Percentiles rank a stretch among this genome's conserved stretches.
Conservation (phyloP, 2,329 filamentous ascomycete species). For the Colletotrichum tanaceti region DNA sequence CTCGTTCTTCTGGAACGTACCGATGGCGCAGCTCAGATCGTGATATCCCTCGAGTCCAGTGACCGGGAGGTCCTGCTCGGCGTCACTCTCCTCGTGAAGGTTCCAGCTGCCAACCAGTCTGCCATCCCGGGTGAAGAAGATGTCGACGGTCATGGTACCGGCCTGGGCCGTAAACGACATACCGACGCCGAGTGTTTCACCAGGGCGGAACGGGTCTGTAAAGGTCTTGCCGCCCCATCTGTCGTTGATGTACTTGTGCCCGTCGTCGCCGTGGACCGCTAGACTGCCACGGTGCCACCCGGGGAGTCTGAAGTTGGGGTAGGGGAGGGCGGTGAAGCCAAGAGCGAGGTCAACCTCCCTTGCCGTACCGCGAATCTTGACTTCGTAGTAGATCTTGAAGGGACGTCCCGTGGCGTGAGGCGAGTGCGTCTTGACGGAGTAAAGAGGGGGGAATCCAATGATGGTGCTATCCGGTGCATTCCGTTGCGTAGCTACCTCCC, state of each 20-base stretch:
- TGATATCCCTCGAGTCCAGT: conserved; percentile 76
- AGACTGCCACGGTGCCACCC: conserved; percentile 83
- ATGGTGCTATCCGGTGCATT: conserved; percentile 71
- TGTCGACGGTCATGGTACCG: conserved; percentile 60
- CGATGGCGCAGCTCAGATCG: conserved; percentile 78
- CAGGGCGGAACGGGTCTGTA: conserved; percentile 69
- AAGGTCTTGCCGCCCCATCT: conserved; percentile 78
- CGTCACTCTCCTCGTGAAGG: conserved; percentile 79
- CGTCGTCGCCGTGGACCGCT: conserved; percentile 84
- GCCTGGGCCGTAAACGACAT: conserved; percentile 67
- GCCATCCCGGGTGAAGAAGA: conserved; percentile 80
- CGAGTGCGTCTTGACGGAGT: conserved; percentile 69
- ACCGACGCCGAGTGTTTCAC: conserved; percentile 77
- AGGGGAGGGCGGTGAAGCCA: conserved; percentile 79
- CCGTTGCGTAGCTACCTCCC: conserved; percentile 57
- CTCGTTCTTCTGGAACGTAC: conserved; percentile 74
- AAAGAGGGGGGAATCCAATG: conserved; percentile 76
- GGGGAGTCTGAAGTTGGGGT: conserved; percentile 80
- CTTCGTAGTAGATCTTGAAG: conserved; percentile 78
- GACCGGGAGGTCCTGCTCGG: conserved; percentile 69
- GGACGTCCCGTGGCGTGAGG: conserved; percentile 57
- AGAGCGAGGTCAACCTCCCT: conserved; percentile 68
- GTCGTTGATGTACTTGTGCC: conserved; percentile 80
- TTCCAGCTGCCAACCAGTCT: conserved; percentile 72
- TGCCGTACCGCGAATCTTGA: conserved; percentile 64